Conservation (phyloP, 2,329 filamentous ascomycete genomes). For the Aspergillus melleus region DNA sequence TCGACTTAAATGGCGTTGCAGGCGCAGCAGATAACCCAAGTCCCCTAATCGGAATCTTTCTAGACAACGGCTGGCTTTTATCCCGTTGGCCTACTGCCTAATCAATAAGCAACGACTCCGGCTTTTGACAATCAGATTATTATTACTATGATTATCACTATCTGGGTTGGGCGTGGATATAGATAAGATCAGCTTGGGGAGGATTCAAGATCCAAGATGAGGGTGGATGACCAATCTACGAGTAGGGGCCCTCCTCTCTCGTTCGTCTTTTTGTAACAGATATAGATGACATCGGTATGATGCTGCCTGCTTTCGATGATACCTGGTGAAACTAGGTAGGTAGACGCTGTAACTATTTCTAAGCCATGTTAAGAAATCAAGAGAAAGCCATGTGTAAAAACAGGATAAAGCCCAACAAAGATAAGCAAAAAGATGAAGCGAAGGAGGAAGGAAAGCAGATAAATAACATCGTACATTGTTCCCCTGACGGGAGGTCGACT, state of each 20-base stretch:
- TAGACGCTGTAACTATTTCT: not conserved
- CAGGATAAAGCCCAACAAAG: not conserved
- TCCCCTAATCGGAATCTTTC: not conserved
- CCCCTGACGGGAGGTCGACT: not conserved
- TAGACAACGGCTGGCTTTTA: not conserved
- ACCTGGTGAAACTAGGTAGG: not conserved
- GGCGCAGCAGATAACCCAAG: conserved; percentile 7
- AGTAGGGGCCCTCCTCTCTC: not conserved
- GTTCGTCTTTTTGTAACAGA: not conserved
- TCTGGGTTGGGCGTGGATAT: not conserved
- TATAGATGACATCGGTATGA: not conserved
- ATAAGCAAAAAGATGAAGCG: not conserved
- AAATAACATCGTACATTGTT: not conserved
- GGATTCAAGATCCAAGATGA: not conserved
- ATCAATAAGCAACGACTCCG: not conserved
- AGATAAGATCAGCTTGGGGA: not conserved
- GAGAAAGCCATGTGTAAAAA: not conserved
- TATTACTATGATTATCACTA: not conserved
- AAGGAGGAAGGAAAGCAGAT: too few relatives aligned
- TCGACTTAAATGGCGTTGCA: conserved; percentile 12
- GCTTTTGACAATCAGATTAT: not conserved
- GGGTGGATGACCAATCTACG: not conserved
- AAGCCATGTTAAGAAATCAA: not conserved
- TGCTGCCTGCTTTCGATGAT: not conserved
- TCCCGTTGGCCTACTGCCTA: not conserved